phyloP scores from a whole-genome alignment of 148 eudicot genomes.

The Vaccinium myrtillus region DNA sequence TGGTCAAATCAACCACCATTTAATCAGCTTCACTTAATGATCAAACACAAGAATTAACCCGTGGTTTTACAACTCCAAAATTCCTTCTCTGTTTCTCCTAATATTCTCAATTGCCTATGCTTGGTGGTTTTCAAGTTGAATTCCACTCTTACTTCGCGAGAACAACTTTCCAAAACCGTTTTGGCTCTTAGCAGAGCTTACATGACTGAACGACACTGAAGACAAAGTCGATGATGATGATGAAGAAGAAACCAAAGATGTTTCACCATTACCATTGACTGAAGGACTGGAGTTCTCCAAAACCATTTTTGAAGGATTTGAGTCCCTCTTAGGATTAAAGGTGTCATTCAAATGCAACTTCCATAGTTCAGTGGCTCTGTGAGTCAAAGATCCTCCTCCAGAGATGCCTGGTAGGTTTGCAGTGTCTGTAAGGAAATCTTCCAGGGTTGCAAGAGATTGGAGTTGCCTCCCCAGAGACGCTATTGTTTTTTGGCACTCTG shows the following conservation, averaged over 20 bases:
- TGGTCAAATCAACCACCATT: slow-evolving; percentile 26
- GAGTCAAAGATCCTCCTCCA: slow-evolving; percentile 28
- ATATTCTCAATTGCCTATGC: slow-evolving; percentile 6
- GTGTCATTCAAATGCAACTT: slow-evolving; percentile 44
- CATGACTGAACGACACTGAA: slow-evolving; percentile 23
- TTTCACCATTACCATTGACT: slow-evolving; percentile 30
- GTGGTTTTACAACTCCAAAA: slow-evolving; percentile 1
- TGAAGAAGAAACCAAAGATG: slow-evolving; percentile 32
- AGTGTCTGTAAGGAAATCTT: slow-evolving; percentile 66
- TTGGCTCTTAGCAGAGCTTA: slow-evolving; percentile 35
- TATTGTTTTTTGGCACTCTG: slow-evolving; percentile 70
- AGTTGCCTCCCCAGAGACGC: slow-evolving; percentile 66
- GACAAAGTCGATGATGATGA: slow-evolving; percentile 27
- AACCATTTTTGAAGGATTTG: slow-evolving; percentile 24
- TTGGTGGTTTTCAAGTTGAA: slow-evolving; percentile 34
- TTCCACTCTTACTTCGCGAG: slow-evolving; percentile 47
- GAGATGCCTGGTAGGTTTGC: slow-evolving; percentile 56
- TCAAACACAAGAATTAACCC: not conserved
- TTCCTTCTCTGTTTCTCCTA: not conserved
- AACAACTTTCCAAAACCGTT: slow-evolving; percentile 66
- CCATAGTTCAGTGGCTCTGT: slow-evolving; percentile 39
- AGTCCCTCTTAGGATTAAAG: slow-evolving; percentile 27
- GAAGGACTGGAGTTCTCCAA: slow-evolving; percentile 29
- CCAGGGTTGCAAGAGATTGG: slow-evolving; percentile 65
- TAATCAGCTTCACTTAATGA: slow-evolving; percentile 20